Conservation (phyloP, 805 yeast genomes). For the Candida corydali region DNA sequence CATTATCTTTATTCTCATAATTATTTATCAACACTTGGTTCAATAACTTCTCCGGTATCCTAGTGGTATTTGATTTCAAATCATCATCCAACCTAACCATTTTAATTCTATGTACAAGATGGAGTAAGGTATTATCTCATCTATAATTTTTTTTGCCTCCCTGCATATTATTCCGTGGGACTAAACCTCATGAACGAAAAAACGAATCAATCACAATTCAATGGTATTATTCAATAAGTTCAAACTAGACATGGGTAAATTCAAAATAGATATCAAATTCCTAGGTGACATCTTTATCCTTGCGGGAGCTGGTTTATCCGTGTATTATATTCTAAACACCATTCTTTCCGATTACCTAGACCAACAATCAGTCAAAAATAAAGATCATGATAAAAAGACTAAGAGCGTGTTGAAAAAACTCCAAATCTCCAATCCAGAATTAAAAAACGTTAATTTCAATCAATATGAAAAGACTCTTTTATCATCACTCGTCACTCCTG, state of each 20-base stretch:
- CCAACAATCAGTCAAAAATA: conserved; percentile 30
- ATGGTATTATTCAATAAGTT: conserved; percentile 27
- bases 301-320: conserved; percentile 63
- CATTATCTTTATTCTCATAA: conserved; percentile 26
- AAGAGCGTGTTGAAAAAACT: conserved; percentile 36
- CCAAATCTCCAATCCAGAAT: conserved; percentile 52
- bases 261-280: conserved; percentile 36
- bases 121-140: conserved; percentile 3
- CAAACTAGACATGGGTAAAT: conserved; percentile 31
- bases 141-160: background rate
- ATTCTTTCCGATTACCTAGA: conserved; percentile 34
- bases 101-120: background rate
- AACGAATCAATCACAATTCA: background rate
- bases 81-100: conserved; percentile 8
- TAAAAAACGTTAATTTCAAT: conserved; percentile 50
- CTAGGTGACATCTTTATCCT: conserved; percentile 39
- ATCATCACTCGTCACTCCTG: conserved; percentile 77
- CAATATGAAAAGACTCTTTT: conserved; percentile 77
- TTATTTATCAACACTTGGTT: conserved; percentile 45
- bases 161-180: background rate
- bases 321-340: conserved; percentile 56
- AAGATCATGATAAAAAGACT: conserved; percentile 63
- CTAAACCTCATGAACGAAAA: background rate
- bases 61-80: conserved; percentile 33
- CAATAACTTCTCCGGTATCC: conserved; percentile 51